These are phyloP conservation scores for Mycena crocata DNA, from an alignment of 768 basidiomycete genomes.

Conservation along the genomic window DNA sequence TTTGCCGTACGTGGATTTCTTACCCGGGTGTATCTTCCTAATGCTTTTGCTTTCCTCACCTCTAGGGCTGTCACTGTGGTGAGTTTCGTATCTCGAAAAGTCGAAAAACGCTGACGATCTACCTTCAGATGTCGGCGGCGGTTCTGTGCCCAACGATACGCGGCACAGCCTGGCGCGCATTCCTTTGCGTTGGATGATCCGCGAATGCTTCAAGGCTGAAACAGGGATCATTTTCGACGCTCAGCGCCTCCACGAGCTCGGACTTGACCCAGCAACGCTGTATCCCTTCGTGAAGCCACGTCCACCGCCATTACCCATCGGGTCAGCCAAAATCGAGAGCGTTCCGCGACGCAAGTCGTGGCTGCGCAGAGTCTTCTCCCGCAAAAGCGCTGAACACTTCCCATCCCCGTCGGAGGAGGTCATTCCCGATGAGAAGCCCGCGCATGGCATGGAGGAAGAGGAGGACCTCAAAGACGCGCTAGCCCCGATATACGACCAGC, in stretches of 20 bases:
- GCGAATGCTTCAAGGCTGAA: conserved; percentile 71
- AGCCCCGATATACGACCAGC: conserved; percentile 69
- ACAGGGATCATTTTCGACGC: conserved; percentile 72
- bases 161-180: conserved; percentile 64
- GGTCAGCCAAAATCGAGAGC: conserved; percentile 9
- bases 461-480: conserved; percentile 74
- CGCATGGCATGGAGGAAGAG: conserved; percentile 61
- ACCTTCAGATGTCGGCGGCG: conserved; percentile 66
- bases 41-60: conserved; percentile 36
- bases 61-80: conserved; percentile 61
- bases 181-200: conserved; percentile 77
- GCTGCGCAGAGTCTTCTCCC: conserved; percentile 13
- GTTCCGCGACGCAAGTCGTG: conserved; percentile 6
- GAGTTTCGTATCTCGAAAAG: conserved; percentile 13
- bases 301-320: conserved; percentile 48
- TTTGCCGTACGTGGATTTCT: conserved; percentile 57
- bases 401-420: conserved; percentile 26
- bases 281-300: conserved; percentile 54
- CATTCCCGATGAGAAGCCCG: not conserved
- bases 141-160: conserved; percentile 60
- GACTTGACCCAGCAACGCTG: conserved; percentile 61
- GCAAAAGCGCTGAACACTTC: not conserved
- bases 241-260: conserved; percentile 57
- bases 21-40: not conserved
- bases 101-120: not conserved